phyloP scores from a whole-genome alignment of 305 asterid genomes.

The Solanum chacoense region DNA sequence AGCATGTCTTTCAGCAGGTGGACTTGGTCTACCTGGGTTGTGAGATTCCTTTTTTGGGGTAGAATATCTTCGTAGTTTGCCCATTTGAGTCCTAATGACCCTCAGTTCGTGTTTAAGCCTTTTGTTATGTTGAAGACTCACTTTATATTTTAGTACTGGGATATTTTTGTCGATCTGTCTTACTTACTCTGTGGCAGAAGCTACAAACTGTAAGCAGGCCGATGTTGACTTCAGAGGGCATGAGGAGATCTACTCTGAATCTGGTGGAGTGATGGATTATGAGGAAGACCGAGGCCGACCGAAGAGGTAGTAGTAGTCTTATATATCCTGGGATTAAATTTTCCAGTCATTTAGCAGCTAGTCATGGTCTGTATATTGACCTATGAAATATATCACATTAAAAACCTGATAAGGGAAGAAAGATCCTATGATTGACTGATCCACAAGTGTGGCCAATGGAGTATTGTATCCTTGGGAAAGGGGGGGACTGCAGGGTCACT shows the following conservation, averaged over 20 bases:
- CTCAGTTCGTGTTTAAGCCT: background rate
- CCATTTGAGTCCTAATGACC: background rate
- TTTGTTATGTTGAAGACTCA: conserved; percentile 1
- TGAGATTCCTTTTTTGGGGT: conserved; percentile 5
- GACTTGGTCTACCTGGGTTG: background rate
- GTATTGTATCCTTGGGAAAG: background rate
- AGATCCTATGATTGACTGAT: background rate
- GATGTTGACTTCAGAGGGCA: conserved; percentile 69
- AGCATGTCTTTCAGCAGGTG: background rate
- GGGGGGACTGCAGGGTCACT: background rate
- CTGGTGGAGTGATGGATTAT: conserved; percentile 93
- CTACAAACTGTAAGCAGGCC: conserved; percentile 93
- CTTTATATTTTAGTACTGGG: conserved; percentile 30
- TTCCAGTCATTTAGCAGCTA: background rate
- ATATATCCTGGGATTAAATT: background rate
- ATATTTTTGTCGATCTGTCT: conserved; percentile 72
- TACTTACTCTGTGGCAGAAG: conserved; percentile 95
- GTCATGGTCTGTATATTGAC: background rate
- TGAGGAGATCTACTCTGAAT: conserved; percentile 82
- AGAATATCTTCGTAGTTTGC: background rate
- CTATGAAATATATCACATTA: background rate
- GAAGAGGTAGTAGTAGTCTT: conserved; percentile 49
- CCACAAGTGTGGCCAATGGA: background rate
- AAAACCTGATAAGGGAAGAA: background rate
- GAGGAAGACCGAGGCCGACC: conserved; percentile 88